A percentile compares a stretch with the other conserved stretches of the same genome.
These are phyloP conservation scores for Quercus gilva DNA, from an alignment of 306 rosid genomes.

Conservation along the genomic window DNA sequence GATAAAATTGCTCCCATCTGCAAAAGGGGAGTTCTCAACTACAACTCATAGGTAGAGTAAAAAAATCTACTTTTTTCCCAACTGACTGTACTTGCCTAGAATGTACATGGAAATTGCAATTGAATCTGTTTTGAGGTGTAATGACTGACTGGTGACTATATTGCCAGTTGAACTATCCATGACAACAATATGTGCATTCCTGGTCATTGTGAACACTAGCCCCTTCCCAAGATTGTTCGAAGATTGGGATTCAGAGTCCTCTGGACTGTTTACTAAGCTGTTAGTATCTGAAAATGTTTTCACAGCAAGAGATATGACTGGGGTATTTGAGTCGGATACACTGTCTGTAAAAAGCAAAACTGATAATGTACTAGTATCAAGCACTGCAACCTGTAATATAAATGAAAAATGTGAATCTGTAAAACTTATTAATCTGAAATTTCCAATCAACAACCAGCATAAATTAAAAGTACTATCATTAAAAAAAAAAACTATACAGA, in stretches of 20 bases:
- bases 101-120: conserved; percentile 63
- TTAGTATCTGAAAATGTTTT: conserved; percentile 43
- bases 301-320: conserved; percentile 51
- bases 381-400: conserved; percentile 75
- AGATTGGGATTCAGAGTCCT: conserved; percentile 41
- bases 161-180: conserved; percentile 53
- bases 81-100: conserved; percentile 51
- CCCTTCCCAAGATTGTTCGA: conserved; percentile 40
- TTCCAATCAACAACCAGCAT: conserved; percentile 13
- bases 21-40: conserved; percentile 27
- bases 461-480: conserved; percentile 1
- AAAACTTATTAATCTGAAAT: conserved; percentile 20
- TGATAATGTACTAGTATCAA: conserved; percentile 58
- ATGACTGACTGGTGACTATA: conserved; percentile 42
- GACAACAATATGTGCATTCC: conserved; percentile 48
- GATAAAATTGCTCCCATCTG: conserved; percentile 44
- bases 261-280: conserved; percentile 32
- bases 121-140: conserved; percentile 39
- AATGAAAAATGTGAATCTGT: conserved; percentile 24
- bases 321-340: conserved; percentile 48
- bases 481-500: conserved; percentile 5
- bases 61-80: conserved; percentile 17
- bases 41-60: conserved; percentile 7
- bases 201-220: conserved; percentile 47
- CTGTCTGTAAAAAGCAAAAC: conserved; percentile 58